These are phyloP conservation scores for Elaeis oleifera DNA, from an alignment of 202 grass and related monocot genomes.

Conservation along the genomic window DNA sequence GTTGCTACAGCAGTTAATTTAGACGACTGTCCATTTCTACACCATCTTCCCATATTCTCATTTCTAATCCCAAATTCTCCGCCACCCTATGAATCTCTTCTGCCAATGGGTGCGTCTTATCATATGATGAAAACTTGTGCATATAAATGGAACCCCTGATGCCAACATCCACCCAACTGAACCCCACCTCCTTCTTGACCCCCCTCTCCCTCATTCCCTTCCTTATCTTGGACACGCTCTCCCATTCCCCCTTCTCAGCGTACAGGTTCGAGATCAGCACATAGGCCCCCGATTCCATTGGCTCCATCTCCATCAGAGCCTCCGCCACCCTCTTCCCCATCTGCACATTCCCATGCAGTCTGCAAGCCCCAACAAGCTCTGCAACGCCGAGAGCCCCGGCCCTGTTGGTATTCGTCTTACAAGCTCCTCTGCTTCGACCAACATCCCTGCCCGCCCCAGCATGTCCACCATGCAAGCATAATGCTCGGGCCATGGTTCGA, in stretches of 20 bases:
- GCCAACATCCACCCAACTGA: constrained; percentile 81
- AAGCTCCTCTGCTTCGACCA: constrained; percentile 66
- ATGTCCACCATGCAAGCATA: constrained; percentile 75
- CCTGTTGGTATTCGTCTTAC: constrained; percentile 34
- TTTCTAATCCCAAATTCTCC: constrained; percentile 45
- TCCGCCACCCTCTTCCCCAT: constrained; percentile 45
- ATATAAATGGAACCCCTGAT: constrained; percentile 21
- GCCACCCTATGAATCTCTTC: constrained; percentile 61
- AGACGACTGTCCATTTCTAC: constrained; percentile 15
- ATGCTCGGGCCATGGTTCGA: constrained; percentile 72
- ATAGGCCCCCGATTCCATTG: constrained; percentile 53
- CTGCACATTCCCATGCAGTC: constrained; percentile 46
- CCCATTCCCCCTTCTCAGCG: constrained; percentile 65
- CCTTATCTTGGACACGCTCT: constrained; percentile 51
- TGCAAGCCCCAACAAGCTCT: constrained; percentile 71
- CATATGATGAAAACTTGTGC: constrained; percentile 74
- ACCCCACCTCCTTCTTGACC: constrained; percentile 70
- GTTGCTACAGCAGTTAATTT: no score
- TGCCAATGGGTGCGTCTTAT: constrained; percentile 43
- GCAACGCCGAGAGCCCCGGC: constrained; percentile 56
- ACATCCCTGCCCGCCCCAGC: constrained; percentile 55
- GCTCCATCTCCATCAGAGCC: constrained; percentile 37
- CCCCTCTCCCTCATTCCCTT: constrained; percentile 60
- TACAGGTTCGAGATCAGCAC: constrained; percentile 80
- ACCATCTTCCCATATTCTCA: constrained; percentile 33